Conservation (phyloP, 2,329 filamentous ascomycete genomes). For the Claviceps maximensis region DNA sequence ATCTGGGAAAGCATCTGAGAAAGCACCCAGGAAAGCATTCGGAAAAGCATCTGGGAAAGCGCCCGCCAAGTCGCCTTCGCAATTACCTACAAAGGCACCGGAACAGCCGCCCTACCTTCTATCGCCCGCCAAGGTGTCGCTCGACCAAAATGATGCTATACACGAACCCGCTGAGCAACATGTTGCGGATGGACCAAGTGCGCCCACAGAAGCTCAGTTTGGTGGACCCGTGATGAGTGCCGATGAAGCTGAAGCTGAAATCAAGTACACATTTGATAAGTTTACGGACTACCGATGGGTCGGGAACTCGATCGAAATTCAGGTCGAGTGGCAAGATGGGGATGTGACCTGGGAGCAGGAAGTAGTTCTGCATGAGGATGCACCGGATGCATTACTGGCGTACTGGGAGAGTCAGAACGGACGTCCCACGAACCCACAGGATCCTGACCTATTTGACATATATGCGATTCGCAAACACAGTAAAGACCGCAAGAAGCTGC, state of each 20-base stretch:
- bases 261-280: slow-evolving; percentile 10
- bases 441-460: slow-evolving; percentile 19
- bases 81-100: neutral
- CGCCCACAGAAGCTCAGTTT: neutral
- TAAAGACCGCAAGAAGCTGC: slow-evolving; percentile 14
- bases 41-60: neutral
- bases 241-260: neutral
- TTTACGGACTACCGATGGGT: slow-evolving; percentile 18
- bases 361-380: slow-evolving; percentile 19
- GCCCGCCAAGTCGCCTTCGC: neutral
- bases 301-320: slow-evolving; percentile 16
- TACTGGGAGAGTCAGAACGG: slow-evolving; percentile 21
- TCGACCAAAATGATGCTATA: neutral
- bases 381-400: slow-evolving; percentile 16
- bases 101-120: neutral
- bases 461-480: slow-evolving; percentile 21
- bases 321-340: slow-evolving; percentile 19
- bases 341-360: slow-evolving; percentile 23
- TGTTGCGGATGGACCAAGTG: neutral
- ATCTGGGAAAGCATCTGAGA: neutral
- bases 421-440: slow-evolving; percentile 18
- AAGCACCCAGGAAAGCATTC: neutral
- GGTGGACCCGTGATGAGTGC: neutral
- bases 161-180: neutral
- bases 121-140: neutral